These are phyloP conservation scores for Vitis rotundifolia DNA, from an alignment of 164 flowering plant genomes.

Conservation along the genomic window DNA sequence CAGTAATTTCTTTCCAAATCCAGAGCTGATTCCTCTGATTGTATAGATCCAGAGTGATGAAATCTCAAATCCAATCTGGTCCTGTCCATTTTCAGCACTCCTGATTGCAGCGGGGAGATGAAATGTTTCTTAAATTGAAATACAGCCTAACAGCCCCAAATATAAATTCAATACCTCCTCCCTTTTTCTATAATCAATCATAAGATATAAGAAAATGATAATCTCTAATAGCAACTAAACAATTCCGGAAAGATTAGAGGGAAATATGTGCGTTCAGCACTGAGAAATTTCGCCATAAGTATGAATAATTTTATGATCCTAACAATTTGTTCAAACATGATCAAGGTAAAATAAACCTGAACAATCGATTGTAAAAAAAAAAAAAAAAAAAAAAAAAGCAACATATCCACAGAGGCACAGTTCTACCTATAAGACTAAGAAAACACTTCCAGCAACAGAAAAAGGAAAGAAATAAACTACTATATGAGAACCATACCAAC, in stretches of 20 bases:
- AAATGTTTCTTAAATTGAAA: background rate
- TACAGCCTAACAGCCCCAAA: background rate
- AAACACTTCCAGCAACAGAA: background rate
- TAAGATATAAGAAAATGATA: too few relatives aligned
- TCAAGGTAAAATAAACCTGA: background rate
- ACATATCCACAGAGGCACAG: background rate
- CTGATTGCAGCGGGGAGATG: conserved; percentile 24
- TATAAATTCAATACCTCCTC: conserved; percentile 2
- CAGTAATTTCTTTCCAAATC: conserved; percentile 73
- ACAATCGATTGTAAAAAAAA: background rate
- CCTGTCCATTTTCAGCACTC: conserved; percentile 55
- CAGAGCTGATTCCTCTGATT: conserved; percentile 82
- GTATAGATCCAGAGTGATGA: conserved; percentile 65
- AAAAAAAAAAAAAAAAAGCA: too few relatives aligned
- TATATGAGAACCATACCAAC: conserved; percentile 1
- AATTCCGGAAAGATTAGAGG: too few relatives aligned
- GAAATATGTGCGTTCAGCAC: too few relatives aligned
- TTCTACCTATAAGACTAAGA: too few relatives aligned
- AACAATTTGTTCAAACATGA: background rate
- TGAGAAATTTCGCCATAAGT: too few relatives aligned
- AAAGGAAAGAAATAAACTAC: background rate
- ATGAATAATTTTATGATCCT: too few relatives aligned
- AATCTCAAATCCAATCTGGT: conserved; percentile 44
- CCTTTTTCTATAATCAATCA: too few relatives aligned
- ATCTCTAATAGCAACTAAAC: too few relatives aligned